These are phyloP conservation scores for Neopestalotiopsis clavispora DNA, from an alignment of 2,329 filamentous ascomycete species.

Conservation along the genomic window DNA sequence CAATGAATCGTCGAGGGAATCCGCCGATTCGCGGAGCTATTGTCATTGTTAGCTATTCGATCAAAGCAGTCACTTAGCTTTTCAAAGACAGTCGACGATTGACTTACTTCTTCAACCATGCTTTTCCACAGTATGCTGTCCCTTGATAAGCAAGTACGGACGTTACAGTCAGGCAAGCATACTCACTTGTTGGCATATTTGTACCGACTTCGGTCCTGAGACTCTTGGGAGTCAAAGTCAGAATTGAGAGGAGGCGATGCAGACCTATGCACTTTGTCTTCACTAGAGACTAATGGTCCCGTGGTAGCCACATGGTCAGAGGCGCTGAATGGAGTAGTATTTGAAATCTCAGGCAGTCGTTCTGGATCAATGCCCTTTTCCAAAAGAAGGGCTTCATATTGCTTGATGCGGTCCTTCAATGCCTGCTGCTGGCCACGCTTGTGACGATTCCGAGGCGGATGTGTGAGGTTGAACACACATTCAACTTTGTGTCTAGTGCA, in stretches of 20 bases:
- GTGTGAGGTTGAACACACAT: slow-evolving; percentile 29
- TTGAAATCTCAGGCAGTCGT: slow-evolving; percentile 17
- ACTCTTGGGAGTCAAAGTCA: slow-evolving; percentile 21
- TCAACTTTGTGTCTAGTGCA: slow-evolving; percentile 33
- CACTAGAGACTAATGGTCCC: neutral
- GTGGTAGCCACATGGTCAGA: neutral
- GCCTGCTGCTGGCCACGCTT: slow-evolving; percentile 20
- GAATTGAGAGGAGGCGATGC: neutral
- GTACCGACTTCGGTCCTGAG: slow-evolving; percentile 20
- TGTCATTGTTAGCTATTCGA: slow-evolving; percentile 17
- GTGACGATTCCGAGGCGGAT: slow-evolving; percentile 23
- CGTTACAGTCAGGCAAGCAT: neutral
- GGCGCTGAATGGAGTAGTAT: no score
- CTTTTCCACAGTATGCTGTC: slow-evolving; percentile 25
- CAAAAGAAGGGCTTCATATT: slow-evolving; percentile 31
- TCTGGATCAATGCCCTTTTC: slow-evolving; percentile 27
- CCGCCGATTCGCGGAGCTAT: slow-evolving; percentile 30
- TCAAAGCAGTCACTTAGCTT: neutral
- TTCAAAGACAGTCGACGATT: neutral
- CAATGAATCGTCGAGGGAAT: slow-evolving; percentile 22
- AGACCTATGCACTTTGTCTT: neutral
- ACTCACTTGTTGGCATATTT: slow-evolving; percentile 26
- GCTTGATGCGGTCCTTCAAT: slow-evolving; percentile 27
- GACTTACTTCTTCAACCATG: slow-evolving; percentile 26
- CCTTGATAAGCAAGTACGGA: neutral